Percentiles rank a stretch among this genome's conserved stretches.
Evolutionary conservation across 169 alveolate genomes (phyloP).

Genomic region (Sarcocystis neurona): DNA sequence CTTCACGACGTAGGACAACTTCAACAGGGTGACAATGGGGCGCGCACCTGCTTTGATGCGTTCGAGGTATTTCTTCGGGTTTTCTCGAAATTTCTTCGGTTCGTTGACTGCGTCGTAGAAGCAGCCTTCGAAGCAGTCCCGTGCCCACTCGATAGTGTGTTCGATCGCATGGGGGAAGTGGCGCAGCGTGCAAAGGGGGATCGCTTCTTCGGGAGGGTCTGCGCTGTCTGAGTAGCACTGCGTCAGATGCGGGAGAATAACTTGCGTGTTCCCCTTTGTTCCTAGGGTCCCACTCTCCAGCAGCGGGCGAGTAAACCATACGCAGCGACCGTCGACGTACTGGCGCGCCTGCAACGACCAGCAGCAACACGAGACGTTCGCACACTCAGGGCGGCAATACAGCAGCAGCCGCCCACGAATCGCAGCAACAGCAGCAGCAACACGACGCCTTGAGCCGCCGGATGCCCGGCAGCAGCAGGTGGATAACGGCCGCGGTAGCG

Average conservation of each 20-base stretch:
- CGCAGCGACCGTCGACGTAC: slow-evolving; percentile 97
- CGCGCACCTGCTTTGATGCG: slow-evolving; percentile 39
- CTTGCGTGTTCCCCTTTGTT: slow-evolving; percentile 93
- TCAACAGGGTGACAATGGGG: not conserved
- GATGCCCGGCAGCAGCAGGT: not conserved
- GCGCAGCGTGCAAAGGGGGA: slow-evolving; percentile 93
- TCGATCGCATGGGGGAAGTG: slow-evolving; percentile 99
- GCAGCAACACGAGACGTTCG: not conserved
- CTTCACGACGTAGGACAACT: too few relatives aligned
- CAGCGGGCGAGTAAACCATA: slow-evolving; percentile 96
- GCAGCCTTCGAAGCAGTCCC: slow-evolving; percentile 95
- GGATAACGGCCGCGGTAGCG: not conserved
- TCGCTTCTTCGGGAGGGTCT: slow-evolving; percentile 99
- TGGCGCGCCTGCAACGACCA: slow-evolving; percentile 89
- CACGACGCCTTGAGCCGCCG: not conserved
- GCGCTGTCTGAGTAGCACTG: slow-evolving; percentile 97
- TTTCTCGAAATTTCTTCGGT: slow-evolving; percentile 77
- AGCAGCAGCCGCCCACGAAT: not conserved
- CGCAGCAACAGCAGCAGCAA: not conserved
- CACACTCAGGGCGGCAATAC: not conserved
- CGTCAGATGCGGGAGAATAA: slow-evolving; percentile 94
- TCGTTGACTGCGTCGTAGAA: slow-evolving; percentile 94
- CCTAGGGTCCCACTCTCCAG: slow-evolving; percentile 99
- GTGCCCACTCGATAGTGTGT: slow-evolving; percentile 99
- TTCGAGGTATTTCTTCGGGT: slow-evolving; percentile 46